Evolutionary conservation across 2,329 filamentous ascomycete genomes (phyloP), one percentile per base, ranked within the genome.

Genomic region (Botrytis galanthina): DNA sequence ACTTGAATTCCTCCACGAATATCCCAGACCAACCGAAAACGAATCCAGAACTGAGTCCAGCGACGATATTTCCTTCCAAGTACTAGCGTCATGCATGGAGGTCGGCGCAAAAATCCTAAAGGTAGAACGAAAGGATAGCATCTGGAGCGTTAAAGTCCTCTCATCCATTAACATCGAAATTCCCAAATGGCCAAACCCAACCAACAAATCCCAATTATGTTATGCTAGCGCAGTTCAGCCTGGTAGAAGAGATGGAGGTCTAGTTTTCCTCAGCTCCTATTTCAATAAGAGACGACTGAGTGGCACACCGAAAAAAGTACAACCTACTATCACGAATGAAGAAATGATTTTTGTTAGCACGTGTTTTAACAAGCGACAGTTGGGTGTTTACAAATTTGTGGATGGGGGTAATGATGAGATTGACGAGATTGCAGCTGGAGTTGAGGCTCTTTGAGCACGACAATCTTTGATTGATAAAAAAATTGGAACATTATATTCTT

Each of bases 21-120:
- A 75, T 29, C 44, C 32, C 4, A 48, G 67, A 14, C 29, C 42
- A 20, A 57, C 63, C 51, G 66, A 35, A 22, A 7, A 16, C 75
- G 51, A 57, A 57, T 29, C 14, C 6, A 29, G 14, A 57, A 18
- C 3, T 5, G 51, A 57, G 6, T 57, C 51, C 14, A 20, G 76
- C 78, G 39, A 59, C 1, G 68, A 66, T 22, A 75, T 76, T 12
- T 81, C 78, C 29, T 85, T 84, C 66, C 81, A 86, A 62, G 83
- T 97, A n/a, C 84, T 98, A 59, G 95, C 91, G 26, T 97, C 94
- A 63, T 98, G 96, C 80, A 98, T 98, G 95, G 92, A 98, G 84
- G 93, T 92, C 3, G 96, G 96, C 0, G 87, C 89, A 16, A 88
- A 91, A 71, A 83, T 98, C n/a, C 79, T 92, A 10, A 83, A 85